These are phyloP conservation scores for Heracleum sosnowskyi DNA, from an alignment of 129 eudicot species.

Conservation along the genomic window DNA sequence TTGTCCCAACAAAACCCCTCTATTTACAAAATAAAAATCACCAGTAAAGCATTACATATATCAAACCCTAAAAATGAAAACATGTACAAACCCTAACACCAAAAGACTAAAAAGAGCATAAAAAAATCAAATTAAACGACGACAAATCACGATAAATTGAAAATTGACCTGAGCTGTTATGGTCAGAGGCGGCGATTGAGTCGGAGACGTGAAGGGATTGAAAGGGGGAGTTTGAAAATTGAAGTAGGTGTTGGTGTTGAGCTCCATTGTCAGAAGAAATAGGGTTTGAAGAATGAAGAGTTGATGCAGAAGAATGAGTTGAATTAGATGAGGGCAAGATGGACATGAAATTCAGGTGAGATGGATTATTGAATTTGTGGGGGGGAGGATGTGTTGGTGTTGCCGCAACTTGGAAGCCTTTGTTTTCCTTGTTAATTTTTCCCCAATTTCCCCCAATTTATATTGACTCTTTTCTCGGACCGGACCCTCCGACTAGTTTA, in stretches of 20 bases:
- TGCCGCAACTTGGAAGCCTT: neutral
- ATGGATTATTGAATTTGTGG: too few relatives aligned
- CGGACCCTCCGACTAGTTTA: too few relatives aligned
- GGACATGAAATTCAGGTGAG: conserved; percentile 72
- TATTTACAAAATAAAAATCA: neutral
- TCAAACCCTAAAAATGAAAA: neutral
- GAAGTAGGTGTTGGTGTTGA: neutral
- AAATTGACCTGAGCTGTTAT: conserved; percentile 24
- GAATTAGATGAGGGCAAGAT: conserved; percentile 80
- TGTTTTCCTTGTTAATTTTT: too few relatives aligned
- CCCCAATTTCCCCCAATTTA: too few relatives aligned
- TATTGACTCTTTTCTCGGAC: too few relatives aligned
- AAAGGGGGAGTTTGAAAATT: conserved; percentile 14
- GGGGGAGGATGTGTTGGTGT: too few relatives aligned
- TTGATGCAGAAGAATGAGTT: conserved; percentile 43
- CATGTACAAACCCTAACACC: neutral
- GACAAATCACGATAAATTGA: neutral
- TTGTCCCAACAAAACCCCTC: neutral
- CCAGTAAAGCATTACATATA: neutral
- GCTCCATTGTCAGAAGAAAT: conserved; percentile 51
- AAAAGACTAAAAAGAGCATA: neutral
- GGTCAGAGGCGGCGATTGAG: conserved; percentile 3
- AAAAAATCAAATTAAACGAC: neutral
- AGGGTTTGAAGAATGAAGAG: conserved; percentile 32
- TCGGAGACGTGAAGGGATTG: conserved; percentile 34